Percentiles rank a stretch among this genome's conserved stretches.
phyloP scores from a whole-genome alignment of 1,284 basidiomycete species.

The Ceratobasidium sp. region DNA sequence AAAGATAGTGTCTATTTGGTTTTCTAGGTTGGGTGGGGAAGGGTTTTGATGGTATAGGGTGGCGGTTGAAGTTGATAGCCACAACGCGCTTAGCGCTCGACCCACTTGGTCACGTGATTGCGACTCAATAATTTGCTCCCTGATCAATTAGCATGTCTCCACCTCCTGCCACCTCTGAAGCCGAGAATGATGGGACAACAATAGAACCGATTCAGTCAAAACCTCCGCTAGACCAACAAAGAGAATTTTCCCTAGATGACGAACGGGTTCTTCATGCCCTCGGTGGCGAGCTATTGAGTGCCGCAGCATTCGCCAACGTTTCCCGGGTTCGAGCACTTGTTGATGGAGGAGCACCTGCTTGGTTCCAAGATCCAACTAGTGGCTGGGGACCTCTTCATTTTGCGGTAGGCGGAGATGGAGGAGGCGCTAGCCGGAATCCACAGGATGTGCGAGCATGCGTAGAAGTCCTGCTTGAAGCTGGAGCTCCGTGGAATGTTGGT shows the following conservation, averaged over 20 bases:
- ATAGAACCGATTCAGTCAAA: too few species aligned
- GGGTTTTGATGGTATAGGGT: too few species aligned
- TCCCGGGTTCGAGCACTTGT: constrained; percentile 21
- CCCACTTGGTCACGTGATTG: too few species aligned
- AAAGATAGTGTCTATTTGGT: too few species aligned
- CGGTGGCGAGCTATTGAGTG: constrained; percentile 18
- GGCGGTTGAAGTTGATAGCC: too few species aligned
- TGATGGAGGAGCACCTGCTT: constrained; percentile 74
- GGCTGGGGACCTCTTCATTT: constrained; percentile 91
- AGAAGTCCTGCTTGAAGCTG: constrained; percentile 78
- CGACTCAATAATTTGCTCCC: too few species aligned
- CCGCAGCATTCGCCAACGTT: constrained; percentile 31
- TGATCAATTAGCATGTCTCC: too few species aligned
- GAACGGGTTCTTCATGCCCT: constrained; percentile 26
- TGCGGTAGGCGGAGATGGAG: constrained; percentile 80
- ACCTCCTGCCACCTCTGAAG: too few species aligned
- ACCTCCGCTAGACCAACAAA: not conserved
- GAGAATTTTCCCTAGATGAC: not conserved
- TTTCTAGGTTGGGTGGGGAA: too few species aligned
- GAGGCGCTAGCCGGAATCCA: constrained; percentile 58
- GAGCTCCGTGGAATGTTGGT: constrained; percentile 94
- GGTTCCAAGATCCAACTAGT: constrained; percentile 89
- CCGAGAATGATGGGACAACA: too few species aligned
- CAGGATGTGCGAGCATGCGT: constrained; percentile 55
- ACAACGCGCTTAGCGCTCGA: too few species aligned